These are phyloP conservation scores for Anisodus acutangulus DNA, from an alignment of 257 asterid species.

Conservation along the genomic window DNA sequence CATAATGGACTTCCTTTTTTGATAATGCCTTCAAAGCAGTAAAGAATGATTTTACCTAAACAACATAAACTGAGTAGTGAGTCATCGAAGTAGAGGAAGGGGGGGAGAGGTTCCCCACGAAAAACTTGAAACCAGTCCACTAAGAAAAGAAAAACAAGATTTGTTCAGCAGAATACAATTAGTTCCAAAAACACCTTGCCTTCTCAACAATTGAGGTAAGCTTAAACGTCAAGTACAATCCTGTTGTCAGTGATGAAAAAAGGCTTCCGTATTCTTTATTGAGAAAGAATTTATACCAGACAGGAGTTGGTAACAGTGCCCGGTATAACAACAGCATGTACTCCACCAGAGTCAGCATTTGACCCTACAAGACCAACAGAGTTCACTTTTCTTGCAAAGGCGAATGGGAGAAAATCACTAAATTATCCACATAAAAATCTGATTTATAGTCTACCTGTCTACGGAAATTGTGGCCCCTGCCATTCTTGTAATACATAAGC, in stretches of 20 bases:
- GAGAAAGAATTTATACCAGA: constrained; percentile 91
- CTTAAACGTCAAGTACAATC: constrained; percentile 88
- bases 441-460: constrained; percentile 64
- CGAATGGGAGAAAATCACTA: background rate
- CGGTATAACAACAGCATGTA: constrained; percentile 83
- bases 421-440: constrained; percentile 20
- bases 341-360: constrained; percentile 87
- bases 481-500: constrained; percentile 77
- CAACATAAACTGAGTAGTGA: constrained; percentile 29
- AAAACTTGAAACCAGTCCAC: background rate
- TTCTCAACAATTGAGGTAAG: constrained; percentile 82
- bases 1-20: constrained; percentile 71
- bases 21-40: constrained; percentile 78
- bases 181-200: constrained; percentile 48
- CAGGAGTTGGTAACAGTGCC: constrained; percentile 88
- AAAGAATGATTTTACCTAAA: constrained; percentile 69
- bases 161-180: constrained; percentile 28
- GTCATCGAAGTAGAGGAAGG: background rate
- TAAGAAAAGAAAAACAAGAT: constrained; percentile 9
- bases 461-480: constrained; percentile 83
- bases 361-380: constrained; percentile 60
- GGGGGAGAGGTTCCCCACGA: background rate
- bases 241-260: constrained; percentile 83
- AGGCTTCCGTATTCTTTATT: constrained; percentile 92
- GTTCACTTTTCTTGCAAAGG: constrained; percentile 21